Evolutionary conservation across 2,329 filamentous ascomycete species (phyloP).

Genomic region (Didymosphaeria variabile): DNA sequence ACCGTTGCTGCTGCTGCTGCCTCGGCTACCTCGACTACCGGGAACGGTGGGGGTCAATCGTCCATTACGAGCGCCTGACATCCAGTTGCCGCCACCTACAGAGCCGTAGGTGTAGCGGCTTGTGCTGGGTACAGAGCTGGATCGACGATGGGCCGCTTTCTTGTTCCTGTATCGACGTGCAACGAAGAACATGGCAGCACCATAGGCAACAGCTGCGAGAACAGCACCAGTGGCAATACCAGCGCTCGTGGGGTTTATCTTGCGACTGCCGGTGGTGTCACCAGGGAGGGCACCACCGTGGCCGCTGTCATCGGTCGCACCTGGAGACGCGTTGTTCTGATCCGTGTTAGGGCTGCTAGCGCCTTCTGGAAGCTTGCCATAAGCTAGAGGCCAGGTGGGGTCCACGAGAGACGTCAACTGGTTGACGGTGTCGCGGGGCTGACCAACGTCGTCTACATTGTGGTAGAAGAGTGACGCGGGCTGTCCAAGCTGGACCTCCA

Average conservation of each 20-base stretch:
- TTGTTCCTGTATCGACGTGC: constrained; percentile 90
- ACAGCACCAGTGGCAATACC: constrained; percentile 80
- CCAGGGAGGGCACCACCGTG: constrained; percentile 61
- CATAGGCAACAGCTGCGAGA: constrained; percentile 83
- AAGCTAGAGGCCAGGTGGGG: constrained; percentile 76
- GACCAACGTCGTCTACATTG: constrained; percentile 59
- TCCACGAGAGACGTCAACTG: constrained; percentile 85
- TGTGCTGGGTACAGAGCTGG: constrained; percentile 79
- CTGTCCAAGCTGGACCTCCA: constrained; percentile 74
- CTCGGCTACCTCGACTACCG: constrained; percentile 51
- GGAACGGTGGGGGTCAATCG: constrained; percentile 49
- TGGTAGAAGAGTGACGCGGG: constrained; percentile 79
- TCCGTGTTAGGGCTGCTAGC: constrained; percentile 45
- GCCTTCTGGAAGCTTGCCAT: constrained; percentile 55
- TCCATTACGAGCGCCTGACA: constrained; percentile 54
- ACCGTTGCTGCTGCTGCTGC: constrained; percentile 68
- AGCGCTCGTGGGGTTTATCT: constrained; percentile 70
- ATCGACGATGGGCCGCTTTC: constrained; percentile 77
- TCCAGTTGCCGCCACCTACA: constrained; percentile 54
- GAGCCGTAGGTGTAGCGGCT: constrained; percentile 58
- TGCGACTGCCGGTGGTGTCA: constrained; percentile 62
- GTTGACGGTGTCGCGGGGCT: constrained; percentile 62
- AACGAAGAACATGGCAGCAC: constrained; percentile 92
- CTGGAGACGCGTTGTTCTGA: constrained; percentile 47
- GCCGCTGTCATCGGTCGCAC: constrained; percentile 42